These are phyloP conservation scores for Amanita rubescens DNA, from an alignment of 768 basidiomycete genomes.

Conservation along the genomic window DNA sequence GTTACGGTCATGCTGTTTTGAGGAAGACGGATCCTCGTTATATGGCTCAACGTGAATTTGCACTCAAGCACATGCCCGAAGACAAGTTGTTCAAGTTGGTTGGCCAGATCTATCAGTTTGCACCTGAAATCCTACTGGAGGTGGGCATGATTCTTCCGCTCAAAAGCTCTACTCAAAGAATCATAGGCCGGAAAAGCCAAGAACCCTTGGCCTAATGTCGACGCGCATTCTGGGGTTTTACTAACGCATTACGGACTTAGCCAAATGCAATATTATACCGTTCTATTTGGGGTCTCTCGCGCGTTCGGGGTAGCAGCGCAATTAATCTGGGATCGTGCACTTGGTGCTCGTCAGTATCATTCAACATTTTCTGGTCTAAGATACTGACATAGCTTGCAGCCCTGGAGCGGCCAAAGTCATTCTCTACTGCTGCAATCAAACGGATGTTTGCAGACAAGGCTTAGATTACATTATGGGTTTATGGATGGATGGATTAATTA, in stretches of 20 bases:
- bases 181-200: conserved; percentile 80
- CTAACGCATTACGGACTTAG: conserved; percentile 80
- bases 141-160: conserved; percentile 23
- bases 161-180: conserved; percentile 1
- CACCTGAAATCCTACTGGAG: conserved; percentile 85
- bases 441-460: conserved; percentile 66
- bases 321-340: conserved; percentile 89
- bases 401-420: conserved; percentile 88
- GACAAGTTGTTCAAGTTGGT: conserved; percentile 95
- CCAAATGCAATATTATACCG: conserved; percentile 96
- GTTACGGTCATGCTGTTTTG: conserved; percentile 82
- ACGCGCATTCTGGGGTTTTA: conserved; percentile 91
- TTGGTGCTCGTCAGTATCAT: conserved; percentile 73
- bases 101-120: conserved; percentile 79
- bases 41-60: conserved; percentile 85
- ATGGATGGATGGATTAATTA: not conserved
- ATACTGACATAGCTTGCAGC: conserved; percentile 30
- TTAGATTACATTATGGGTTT: conserved; percentile 10
- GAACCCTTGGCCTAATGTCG: conserved; percentile 96
- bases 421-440: conserved; percentile 73
- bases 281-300: conserved; percentile 94
- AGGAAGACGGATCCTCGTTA: conserved; percentile 92
- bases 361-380: not conserved
- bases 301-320: conserved; percentile 87
- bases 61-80: conserved; percentile 73